Conservation (phyloP, 805 yeast species). For the Lipomyces japonicus region DNA sequence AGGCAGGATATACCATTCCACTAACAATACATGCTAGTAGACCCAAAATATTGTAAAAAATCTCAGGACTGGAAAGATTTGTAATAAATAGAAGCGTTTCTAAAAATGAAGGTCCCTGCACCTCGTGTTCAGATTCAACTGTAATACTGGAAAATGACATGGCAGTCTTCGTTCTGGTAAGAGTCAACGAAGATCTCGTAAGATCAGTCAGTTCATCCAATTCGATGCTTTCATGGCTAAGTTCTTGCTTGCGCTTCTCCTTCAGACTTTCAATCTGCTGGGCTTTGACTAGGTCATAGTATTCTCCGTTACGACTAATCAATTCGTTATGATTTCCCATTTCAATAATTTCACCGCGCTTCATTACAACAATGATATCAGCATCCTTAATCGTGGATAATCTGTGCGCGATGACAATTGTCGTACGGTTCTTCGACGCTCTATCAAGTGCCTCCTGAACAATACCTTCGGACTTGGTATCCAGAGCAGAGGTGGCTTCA, state of each 20-base stretch:
- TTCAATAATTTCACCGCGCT: constrained; percentile 45
- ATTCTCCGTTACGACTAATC: constrained; percentile 29
- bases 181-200: background rate
- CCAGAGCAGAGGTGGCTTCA: constrained; percentile 67
- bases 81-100: constrained; percentile 20
- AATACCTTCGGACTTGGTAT: constrained; percentile 57
- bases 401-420: constrained; percentile 53
- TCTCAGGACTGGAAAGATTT: constrained; percentile 24
- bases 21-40: constrained; percentile 22
- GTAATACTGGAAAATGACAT: constrained; percentile 4
- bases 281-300: constrained; percentile 34
- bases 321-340: constrained; percentile 38
- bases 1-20: constrained; percentile 26
- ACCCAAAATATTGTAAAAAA: constrained; percentile 16
- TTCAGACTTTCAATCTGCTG: constrained; percentile 29
- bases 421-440: constrained; percentile 40
- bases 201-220: constrained; percentile 10
- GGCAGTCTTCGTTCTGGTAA: constrained; percentile 16
- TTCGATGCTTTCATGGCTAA: constrained; percentile 17
- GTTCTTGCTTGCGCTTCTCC: constrained; percentile 21
- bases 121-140: constrained; percentile 1
- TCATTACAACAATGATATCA: constrained; percentile 46
- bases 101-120: constrained; percentile 8
- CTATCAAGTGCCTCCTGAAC: constrained; percentile 51
- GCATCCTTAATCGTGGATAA: constrained; percentile 50